A percentile compares a stretch with the other conserved stretches of the same genome.
Conservation (phyloP, 163 green algal genomes). For the Coccomyxa subellipsoidea region DNA sequence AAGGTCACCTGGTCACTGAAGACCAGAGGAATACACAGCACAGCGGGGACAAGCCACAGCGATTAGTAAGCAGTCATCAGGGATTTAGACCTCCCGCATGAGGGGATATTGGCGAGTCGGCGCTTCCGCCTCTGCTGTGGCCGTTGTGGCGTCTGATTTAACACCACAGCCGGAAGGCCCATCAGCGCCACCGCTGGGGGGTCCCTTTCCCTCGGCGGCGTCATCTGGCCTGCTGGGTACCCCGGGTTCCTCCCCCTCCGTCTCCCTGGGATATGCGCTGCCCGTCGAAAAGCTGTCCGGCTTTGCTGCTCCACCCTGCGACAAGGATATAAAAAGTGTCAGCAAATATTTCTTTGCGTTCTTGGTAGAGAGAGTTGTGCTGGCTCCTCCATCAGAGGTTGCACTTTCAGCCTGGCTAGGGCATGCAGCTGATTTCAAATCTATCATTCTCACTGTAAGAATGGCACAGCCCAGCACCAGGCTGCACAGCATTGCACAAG, state of each 20-base stretch:
- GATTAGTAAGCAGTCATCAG: no score
- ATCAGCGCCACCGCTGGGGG: not conserved
- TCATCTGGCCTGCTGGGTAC: not conserved
- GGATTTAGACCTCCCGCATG: not conserved
- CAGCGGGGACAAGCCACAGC: no score
- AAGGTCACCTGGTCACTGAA: no score
- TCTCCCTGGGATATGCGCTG: not conserved
- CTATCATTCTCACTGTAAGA: no score
- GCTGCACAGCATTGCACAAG: no score
- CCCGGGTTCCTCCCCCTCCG: not conserved
- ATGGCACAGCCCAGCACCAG: no score
- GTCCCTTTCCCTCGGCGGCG: not conserved
- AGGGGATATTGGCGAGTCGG: not conserved
- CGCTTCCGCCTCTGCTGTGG: not conserved
- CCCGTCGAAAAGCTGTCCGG: constrained; percentile 3
- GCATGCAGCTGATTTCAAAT: not conserved
- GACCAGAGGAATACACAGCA: no score
- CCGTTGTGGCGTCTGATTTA: not conserved
- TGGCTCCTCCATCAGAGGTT: not conserved
- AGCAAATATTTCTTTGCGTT: no score
- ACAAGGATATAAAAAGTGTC: no score
- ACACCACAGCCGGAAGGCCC: no score
- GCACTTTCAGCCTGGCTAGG: not conserved
- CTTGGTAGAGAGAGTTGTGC: not conserved
- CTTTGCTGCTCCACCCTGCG: not conserved